Evolutionary conservation across 306 rosid species (phyloP).

Genomic region (Gastrolobium villosum): DNA sequence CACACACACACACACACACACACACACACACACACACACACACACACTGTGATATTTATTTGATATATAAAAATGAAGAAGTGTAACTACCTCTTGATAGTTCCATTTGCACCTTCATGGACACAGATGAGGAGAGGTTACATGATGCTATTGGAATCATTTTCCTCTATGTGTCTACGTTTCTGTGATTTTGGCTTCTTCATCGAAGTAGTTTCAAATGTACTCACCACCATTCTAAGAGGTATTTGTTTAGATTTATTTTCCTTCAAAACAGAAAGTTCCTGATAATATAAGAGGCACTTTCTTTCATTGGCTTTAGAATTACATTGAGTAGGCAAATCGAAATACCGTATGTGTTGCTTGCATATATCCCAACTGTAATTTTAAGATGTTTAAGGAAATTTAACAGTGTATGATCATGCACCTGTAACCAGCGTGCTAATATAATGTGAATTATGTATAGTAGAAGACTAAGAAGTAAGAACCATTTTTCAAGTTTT

Average conservation of each 20-base stretch:
- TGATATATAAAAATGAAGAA: background rate
- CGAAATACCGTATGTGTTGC: background rate
- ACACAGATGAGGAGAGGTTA: background rate
- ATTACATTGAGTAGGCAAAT: background rate
- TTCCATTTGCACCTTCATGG: background rate
- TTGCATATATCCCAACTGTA: background rate
- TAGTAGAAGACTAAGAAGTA: background rate
- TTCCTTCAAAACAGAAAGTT: conserved; percentile 11
- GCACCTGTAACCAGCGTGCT: background rate
- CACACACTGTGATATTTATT: background rate
- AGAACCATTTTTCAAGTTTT: conserved; percentile 20
- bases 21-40: too few species aligned
- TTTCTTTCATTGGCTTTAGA: background rate
- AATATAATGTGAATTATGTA: background rate
- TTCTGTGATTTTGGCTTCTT: background rate
- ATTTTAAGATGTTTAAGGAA: background rate
- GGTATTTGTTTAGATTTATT: background rate
- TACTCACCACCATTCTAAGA: background rate
- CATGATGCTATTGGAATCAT: background rate
- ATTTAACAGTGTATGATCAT: background rate
- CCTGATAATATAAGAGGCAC: background rate
- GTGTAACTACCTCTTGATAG: background rate
- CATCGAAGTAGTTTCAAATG: background rate
- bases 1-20: too few species aligned
- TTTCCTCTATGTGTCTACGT: too few species aligned